Percentiles rank a stretch among this genome's conserved stretches.
phyloP scores from a whole-genome alignment of 202 grass and related monocot genomes.

The Eragrostis tef region DNA sequence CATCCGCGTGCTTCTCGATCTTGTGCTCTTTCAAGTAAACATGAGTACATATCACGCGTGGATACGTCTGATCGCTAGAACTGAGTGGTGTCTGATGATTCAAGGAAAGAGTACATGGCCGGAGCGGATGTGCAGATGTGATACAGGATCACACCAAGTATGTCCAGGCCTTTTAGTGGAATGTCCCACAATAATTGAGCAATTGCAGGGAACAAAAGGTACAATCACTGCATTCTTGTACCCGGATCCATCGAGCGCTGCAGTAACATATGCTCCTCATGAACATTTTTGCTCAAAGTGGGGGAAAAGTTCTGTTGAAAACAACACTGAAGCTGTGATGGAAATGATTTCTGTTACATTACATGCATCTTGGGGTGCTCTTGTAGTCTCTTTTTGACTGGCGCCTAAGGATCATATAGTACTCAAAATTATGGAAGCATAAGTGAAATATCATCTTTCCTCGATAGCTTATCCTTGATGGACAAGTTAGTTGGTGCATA shows the following conservation, averaged over 20 bases:
- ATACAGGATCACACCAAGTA: background rate
- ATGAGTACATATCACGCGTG: background rate
- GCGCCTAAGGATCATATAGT: background rate
- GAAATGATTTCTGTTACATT: slow-evolving; percentile 36
- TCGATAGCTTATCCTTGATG: background rate
- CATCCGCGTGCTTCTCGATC: no score
- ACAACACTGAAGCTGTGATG: slow-evolving; percentile 25
- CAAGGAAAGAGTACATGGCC: background rate
- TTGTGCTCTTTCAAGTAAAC: background rate
- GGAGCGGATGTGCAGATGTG: background rate
- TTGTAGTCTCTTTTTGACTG: slow-evolving; percentile 14
- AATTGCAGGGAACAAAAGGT: slow-evolving; percentile 60
- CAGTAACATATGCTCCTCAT: slow-evolving; percentile 36
- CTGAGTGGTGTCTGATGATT: slow-evolving; percentile 21
- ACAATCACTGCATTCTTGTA: slow-evolving; percentile 38
- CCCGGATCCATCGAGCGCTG: slow-evolving; percentile 27
- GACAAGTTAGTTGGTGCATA: no score
- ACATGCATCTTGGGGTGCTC: background rate
- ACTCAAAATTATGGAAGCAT: background rate
- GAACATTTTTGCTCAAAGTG: slow-evolving; percentile 9
- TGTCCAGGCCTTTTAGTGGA: slow-evolving; percentile 36
- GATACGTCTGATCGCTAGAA: background rate
- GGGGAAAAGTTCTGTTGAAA: slow-evolving; percentile 24
- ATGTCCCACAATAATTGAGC: slow-evolving; percentile 61
- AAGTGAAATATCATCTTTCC: background rate